phyloP scores from a whole-genome alignment of 352 stramenopile genomes.

The Phytophthora macrochlamydospora region DNA sequence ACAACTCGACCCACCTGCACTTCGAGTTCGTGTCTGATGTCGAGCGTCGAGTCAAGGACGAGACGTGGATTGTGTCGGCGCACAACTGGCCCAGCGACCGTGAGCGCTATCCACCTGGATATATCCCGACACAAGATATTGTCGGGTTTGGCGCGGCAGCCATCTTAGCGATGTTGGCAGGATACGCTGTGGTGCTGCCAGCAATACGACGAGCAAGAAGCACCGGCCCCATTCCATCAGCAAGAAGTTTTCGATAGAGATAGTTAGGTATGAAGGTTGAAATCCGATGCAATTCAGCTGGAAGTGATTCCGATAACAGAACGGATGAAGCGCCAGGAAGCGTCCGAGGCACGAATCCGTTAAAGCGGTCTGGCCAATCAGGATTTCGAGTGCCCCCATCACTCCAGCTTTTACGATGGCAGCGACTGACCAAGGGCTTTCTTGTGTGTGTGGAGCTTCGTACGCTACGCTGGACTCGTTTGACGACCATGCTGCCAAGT shows the following conservation, averaged over 20 bases:
- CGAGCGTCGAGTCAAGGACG: constrained; percentile 37
- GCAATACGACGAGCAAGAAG: constrained; percentile 33
- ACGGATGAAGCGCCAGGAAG: neutral
- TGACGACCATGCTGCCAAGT: constrained; percentile 13
- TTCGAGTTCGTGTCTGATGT: constrained; percentile 58
- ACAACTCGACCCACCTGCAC: constrained; percentile 56
- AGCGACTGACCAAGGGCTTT: neutral
- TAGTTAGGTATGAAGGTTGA: neutral
- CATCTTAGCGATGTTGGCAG: constrained; percentile 23
- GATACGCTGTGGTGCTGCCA: constrained; percentile 19
- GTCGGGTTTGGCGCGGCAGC: constrained; percentile 17
- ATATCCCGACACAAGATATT: constrained; percentile 31
- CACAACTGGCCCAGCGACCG: constrained; percentile 51
- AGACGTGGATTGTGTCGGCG: constrained; percentile 53
- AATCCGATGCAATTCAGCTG: neutral
- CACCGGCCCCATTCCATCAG: constrained; percentile 12
- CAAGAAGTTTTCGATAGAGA: constrained; percentile 22
- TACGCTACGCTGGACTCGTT: constrained; percentile 11
- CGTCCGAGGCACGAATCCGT: neutral
- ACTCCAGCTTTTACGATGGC: neutral
- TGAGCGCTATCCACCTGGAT: constrained; percentile 30
- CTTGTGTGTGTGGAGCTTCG: constrained; percentile 15
- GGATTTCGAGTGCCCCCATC: neutral
- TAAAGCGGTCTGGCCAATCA: neutral
- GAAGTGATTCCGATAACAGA: neutral